Conservation (phyloP, 225 moss, liverwort and hornwort genomes). For the Pleurozium schreberi region DNA sequence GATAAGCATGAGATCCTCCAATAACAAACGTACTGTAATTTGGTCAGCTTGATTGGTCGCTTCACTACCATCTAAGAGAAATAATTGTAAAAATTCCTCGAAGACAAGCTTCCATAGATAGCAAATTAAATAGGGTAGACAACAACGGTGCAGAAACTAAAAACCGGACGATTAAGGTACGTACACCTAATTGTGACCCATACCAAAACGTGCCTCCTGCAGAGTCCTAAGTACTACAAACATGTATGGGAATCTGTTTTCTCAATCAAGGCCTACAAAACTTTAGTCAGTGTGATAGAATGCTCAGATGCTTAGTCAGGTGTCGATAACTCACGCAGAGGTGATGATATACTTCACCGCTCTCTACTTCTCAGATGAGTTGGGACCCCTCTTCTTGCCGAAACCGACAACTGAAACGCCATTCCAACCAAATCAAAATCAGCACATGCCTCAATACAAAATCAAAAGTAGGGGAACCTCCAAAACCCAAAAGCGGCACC, state of each 20-base stretch:
- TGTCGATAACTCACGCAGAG: not conserved
- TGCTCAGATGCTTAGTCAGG: not conserved
- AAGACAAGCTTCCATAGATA: not conserved
- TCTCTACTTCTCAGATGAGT: constrained; percentile 63
- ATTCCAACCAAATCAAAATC: not conserved
- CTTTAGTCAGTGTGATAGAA: not conserved
- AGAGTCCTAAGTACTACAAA: too few species aligned
- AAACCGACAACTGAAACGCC: constrained; percentile 55
- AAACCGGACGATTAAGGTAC: too few species aligned
- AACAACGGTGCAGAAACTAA: not conserved
- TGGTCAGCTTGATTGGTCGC: not conserved
- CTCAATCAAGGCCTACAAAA: not conserved
- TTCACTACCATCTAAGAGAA: not conserved
- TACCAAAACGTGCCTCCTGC: not conserved
- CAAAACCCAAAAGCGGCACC: not conserved
- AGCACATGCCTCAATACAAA: not conserved
- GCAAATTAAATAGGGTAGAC: not conserved
- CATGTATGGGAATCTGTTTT: not conserved
- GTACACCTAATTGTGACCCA: not conserved
- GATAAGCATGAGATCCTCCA: not conserved
- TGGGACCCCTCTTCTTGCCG: constrained; percentile 74
- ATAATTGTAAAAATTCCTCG: not conserved
- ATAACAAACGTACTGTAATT: not conserved
- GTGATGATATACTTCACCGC: not conserved
- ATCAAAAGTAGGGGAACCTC: not conserved